A percentile compares a stretch with the other conserved stretches of the same genome.
Conservation (phyloP, 2,329 filamentous ascomycete species). For the Botrytis byssoidea region DNA sequence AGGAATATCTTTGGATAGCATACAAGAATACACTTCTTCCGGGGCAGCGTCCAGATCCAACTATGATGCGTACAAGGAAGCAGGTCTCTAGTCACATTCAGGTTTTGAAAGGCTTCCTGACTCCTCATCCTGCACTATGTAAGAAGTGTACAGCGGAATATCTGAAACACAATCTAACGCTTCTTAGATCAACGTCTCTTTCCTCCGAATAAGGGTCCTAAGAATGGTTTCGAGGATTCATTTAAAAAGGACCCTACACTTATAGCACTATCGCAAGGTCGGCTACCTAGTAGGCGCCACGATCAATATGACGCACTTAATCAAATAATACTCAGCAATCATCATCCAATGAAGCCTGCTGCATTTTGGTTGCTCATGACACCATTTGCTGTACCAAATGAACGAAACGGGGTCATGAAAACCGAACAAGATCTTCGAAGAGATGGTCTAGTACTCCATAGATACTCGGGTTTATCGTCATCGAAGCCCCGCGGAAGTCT, state of each 20-base stretch:
- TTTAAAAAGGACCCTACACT: conserved; percentile 66
- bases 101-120: conserved; percentile 66
- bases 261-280: conserved; percentile 54
- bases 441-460: conserved; percentile 30
- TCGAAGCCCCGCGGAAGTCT: conserved; percentile 41
- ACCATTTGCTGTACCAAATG: conserved; percentile 25
- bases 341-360: conserved; percentile 29
- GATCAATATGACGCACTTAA: conserved; percentile 28
- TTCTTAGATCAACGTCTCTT: conserved; percentile 53
- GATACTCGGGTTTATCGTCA: conserved; percentile 30
- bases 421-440: conserved; percentile 30
- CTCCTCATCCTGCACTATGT: conserved; percentile 59
- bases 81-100: conserved; percentile 71
- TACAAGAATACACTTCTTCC: conserved; percentile 43
- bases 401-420: conserved; percentile 25
- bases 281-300: conserved; percentile 30
- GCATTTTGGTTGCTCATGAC: conserved; percentile 36
- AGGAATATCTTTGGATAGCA: conserved; percentile 63
- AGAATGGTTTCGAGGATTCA: conserved; percentile 55
- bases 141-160: conserved; percentile 40
- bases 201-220: conserved; percentile 50
- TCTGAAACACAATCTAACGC: conserved; percentile 23
- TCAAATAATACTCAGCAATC: conserved; percentile 20
- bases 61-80: conserved; percentile 51
- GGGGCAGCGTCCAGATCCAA: conserved; percentile 48